Evolutionary conservation across 2,329 filamentous ascomycete species (phyloP).

Genomic region (Talaromyces amestolkiae): DNA sequence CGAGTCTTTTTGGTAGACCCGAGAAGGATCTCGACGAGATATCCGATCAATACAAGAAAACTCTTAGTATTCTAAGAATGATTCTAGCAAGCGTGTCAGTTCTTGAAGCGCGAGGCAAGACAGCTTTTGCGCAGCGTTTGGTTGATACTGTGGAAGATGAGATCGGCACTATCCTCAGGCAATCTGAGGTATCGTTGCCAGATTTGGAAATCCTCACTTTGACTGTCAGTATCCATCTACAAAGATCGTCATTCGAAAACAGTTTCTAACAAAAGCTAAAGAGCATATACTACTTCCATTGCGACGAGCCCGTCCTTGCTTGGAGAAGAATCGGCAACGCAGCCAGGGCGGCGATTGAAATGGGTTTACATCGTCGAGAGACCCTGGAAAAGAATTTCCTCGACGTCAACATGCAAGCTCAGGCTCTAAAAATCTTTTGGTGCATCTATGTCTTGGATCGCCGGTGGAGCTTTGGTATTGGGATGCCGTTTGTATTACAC

Average conservation of each 20-base stretch:
- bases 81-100: background rate
- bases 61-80: background rate
- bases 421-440: constrained; percentile 10
- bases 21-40: background rate
- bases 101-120: background rate
- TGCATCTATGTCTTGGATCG: constrained; percentile 17
- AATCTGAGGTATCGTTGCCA: background rate
- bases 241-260: background rate
- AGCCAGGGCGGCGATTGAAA: constrained; percentile 66
- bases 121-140: background rate
- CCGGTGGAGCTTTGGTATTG: constrained; percentile 12
- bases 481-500: constrained; percentile 6
- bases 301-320: constrained; percentile 1
- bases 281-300: constrained; percentile 12
- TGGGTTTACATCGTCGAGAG: constrained; percentile 49
- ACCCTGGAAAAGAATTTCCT: background rate
- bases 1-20: background rate
- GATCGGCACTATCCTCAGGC: background rate
- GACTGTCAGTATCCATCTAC: background rate
- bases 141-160: background rate
- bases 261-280: background rate
- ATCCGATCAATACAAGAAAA: background rate
- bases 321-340: constrained; percentile 8
- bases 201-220: background rate
- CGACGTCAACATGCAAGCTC: background rate